phyloP scores from a whole-genome alignment of 805 yeast species.

The Maudiozyma bulderi region DNA sequence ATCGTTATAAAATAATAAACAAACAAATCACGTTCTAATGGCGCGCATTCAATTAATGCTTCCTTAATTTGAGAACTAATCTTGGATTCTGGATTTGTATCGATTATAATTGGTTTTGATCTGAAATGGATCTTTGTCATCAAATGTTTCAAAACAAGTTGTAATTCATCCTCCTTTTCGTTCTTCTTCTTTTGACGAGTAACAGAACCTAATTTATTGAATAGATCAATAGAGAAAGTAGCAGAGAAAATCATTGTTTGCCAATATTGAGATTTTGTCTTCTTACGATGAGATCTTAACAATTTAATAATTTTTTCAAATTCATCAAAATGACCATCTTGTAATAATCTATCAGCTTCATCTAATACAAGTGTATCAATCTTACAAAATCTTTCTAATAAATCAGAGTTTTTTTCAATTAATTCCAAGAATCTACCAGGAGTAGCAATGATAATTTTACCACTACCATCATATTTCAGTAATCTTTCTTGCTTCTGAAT shows the following conservation, averaged over 20 bases:
- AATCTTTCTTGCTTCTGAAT: constrained; percentile 87
- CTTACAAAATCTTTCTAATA: constrained; percentile 34
- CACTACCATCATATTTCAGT: constrained; percentile 58
- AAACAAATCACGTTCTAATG: constrained; percentile 81
- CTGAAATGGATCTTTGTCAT: constrained; percentile 63
- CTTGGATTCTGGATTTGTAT: constrained; percentile 76
- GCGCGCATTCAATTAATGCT: constrained; percentile 83
- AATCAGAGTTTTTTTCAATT: constrained; percentile 47
- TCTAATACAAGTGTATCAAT: constrained; percentile 61
- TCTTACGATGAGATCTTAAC: constrained; percentile 36
- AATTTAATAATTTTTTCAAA: constrained; percentile 70
- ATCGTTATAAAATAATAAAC: constrained; percentile 76
- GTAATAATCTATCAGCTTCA: constrained; percentile 91
- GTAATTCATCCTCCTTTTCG: constrained; percentile 29
- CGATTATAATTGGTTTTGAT: constrained; percentile 62
- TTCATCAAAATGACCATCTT: constrained; percentile 94
- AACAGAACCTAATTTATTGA: constrained; percentile 54
- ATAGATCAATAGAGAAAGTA: constrained; percentile 75
- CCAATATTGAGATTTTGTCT: constrained; percentile 37
- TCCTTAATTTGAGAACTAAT: constrained; percentile 72
- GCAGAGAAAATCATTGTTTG: constrained; percentile 95
- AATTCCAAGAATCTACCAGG: constrained; percentile 89
- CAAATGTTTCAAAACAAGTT: constrained; percentile 57
- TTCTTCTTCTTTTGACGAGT: constrained; percentile 15
- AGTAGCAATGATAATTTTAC: constrained; percentile 74